Conservation (phyloP, 306 rosid genomes). For the Prunus mongolica region DNA sequence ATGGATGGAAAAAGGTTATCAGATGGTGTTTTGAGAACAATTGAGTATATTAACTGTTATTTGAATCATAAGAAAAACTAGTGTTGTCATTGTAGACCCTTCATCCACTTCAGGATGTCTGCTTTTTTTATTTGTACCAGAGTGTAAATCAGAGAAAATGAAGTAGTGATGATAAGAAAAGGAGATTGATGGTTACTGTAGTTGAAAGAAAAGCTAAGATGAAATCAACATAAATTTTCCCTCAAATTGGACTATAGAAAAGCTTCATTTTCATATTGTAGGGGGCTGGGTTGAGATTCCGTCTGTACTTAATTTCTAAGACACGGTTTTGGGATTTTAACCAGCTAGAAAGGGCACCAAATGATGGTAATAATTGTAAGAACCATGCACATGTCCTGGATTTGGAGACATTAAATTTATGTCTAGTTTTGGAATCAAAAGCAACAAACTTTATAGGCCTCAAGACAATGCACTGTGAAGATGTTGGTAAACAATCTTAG, state of each 20-base stretch:
- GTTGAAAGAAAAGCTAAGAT: not conserved
- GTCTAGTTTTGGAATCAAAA: slow-evolving; percentile 17
- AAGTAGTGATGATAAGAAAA: not conserved
- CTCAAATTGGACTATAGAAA: not conserved
- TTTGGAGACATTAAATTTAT: not conserved
- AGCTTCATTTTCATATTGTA: not conserved
- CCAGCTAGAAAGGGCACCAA: not conserved
- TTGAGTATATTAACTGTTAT: not conserved
- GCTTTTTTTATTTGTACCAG: not conserved
- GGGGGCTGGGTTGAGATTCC: not conserved
- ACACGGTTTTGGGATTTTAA: not conserved
- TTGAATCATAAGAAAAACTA: not conserved
- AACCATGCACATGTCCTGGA: not conserved
- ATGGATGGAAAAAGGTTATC: not conserved
- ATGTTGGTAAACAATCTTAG: slow-evolving; percentile 36
- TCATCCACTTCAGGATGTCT: not conserved
- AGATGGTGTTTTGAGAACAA: not conserved
- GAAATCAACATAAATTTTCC: not conserved
- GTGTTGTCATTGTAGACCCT: slow-evolving; percentile 1
- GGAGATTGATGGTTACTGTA: not conserved
- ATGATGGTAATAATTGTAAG: not conserved
- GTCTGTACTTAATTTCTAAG: not conserved
- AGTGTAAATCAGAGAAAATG: not conserved
- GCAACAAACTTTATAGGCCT: slow-evolving; percentile 19
- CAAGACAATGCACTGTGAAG: slow-evolving; percentile 35